These are phyloP conservation scores for Gilbertella persicaria DNA, from an alignment of 371 early-diverging fungal species.

Conservation along the genomic window DNA sequence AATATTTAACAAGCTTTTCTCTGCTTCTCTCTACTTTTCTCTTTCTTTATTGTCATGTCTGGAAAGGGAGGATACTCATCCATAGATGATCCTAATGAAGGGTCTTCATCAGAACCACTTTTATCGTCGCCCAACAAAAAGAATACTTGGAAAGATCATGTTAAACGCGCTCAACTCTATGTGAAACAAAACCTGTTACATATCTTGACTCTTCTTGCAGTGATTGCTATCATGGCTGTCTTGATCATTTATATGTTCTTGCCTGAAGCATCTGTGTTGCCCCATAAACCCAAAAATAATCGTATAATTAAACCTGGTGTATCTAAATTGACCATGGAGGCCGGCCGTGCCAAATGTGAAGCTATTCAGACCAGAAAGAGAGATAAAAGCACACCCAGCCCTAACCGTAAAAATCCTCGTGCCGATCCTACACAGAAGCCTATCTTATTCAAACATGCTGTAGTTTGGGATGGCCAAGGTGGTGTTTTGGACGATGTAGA, in stretches of 20 bases:
- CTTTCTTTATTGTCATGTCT: conserved; percentile 1
- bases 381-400: conserved; percentile 4
- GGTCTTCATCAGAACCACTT: conserved; percentile 3
- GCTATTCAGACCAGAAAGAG: conserved; percentile 12
- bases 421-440: conserved; percentile 17
- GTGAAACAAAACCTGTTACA: conserved; percentile 3
- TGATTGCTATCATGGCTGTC: conserved; percentile 1
- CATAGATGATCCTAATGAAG: conserved; percentile 9
- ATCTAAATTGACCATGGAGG: conserved; percentile 20
- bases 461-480: conserved; percentile 64
- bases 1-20: too few species aligned
- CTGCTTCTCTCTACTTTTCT: conserved; percentile 1
- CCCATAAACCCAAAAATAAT: conserved; percentile 2
- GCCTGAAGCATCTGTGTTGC: conserved; percentile 11
- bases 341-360: conserved; percentile 19
- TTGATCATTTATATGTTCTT: conserved; percentile 7
- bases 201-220: conserved; percentile 1
- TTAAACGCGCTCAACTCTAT: conserved; percentile 4
- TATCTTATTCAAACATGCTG: conserved; percentile 52
- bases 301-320: conserved; percentile 9
- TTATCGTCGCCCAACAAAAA: background rate
- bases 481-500: conserved; percentile 46
- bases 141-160: background rate
- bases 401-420: conserved; percentile 18
- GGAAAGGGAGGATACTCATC: conserved; percentile 7